Evolutionary conservation across 345 rosid species (phyloP), one percentile per base, ranked within the genome.

Genomic region (Hibiscus trionum): DNA sequence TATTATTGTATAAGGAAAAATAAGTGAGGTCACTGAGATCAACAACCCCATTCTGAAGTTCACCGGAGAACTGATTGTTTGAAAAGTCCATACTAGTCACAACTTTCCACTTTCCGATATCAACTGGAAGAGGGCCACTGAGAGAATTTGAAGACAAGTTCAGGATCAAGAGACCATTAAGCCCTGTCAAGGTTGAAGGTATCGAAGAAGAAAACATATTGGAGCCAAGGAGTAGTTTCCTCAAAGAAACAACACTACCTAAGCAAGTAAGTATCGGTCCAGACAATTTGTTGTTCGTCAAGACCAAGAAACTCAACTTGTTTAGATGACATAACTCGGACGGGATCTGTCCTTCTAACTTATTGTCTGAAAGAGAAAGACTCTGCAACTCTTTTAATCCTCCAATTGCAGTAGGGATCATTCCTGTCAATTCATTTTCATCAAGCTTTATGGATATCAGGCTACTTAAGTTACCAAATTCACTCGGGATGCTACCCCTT

Each of bases 391-490:
- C 50, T 8, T 19, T 27, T 35, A 77, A 7, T n/a, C 42, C 58
- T 27, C 70, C 65, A 3, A 75, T 4, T 62, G 75, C 19, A 11
- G 2, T 11, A 4, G 81, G 84, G 69, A 77, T 64, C 0, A 55
- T 8, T 17, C 75, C 75, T 0, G 65, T 49, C n/a, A 77, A 17
- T 10, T 53, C 4, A 53, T 75, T 77, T 11, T 6, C 8, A 11
- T 10, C 8, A 5, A 80, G 21, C 11, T 0, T 0, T 24, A 80
- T 16, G 11, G 0, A 1, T 31, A 17, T 57, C 70, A 70, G 35
- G 77, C 61, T 60, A 24, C 21, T 73, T 31, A 31, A 9, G 21
- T 61, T 61, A 4, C 66, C 66, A 35, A 62, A 16, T 17, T 37
- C 66, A 33, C 47, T 11, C 17, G 66, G 66, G 37, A 62, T 62